phyloP scores from a whole-genome alignment of 148 eudicot genomes.

The Talinum fruticosum region DNA sequence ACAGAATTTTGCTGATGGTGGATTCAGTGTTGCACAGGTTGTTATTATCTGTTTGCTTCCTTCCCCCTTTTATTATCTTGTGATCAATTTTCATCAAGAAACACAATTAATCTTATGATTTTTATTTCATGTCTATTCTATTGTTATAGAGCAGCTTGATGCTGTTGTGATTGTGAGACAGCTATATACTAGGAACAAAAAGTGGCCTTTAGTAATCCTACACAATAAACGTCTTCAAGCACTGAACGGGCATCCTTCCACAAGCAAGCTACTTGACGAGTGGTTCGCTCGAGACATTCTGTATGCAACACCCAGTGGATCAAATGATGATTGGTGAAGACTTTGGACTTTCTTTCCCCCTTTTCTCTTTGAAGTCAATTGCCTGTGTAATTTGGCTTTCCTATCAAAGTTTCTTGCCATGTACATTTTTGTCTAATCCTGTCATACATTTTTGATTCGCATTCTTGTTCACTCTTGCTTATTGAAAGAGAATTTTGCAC shows the following conservation, averaged over 20 bases:
- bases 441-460: neutral
- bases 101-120: slow-evolving; percentile 13
- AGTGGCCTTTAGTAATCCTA: slow-evolving; percentile 83
- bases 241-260: slow-evolving; percentile 51
- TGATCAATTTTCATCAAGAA: neutral
- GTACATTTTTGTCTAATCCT: too few relatives aligned
- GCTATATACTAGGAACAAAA: slow-evolving; percentile 52
- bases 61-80: neutral
- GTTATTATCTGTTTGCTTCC: slow-evolving; percentile 24
- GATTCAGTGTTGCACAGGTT: slow-evolving; percentile 84
- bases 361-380: slow-evolving; percentile 4
- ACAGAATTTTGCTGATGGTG: slow-evolving; percentile 88
- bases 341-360: neutral
- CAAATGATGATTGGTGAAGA: slow-evolving; percentile 91
- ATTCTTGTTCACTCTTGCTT: neutral
- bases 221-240: slow-evolving; percentile 70
- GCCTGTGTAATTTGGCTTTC: too few relatives aligned
- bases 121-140: slow-evolving; percentile 17
- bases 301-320: slow-evolving; percentile 85
- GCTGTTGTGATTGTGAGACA: slow-evolving; percentile 71
- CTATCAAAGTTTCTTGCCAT: too few relatives aligned
- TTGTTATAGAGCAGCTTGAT: slow-evolving; percentile 81
- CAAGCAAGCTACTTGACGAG: slow-evolving; percentile 56
- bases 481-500: neutral
- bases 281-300: slow-evolving; percentile 61